Evolutionary conservation across 208 protist species (phyloP).

Genomic region (Crithidia acanthocephali): DNA sequence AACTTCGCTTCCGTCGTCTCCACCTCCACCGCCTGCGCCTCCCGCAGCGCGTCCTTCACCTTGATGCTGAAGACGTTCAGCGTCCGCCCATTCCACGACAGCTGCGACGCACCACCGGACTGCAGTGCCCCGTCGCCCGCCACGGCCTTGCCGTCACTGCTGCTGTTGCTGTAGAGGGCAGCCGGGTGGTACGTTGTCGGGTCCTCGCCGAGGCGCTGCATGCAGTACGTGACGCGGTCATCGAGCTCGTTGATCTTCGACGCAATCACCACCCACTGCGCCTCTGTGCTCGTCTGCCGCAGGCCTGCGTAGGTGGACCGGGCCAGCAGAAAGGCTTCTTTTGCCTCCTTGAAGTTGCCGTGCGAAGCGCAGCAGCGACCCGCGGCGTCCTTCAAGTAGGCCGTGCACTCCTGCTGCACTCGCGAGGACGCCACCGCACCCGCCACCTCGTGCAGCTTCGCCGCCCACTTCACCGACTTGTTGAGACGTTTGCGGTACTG

Average conservation of each 20-base stretch:
- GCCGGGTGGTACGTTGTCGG: slow-evolving; percentile 49
- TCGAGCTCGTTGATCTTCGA: slow-evolving; percentile 82
- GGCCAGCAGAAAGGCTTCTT: slow-evolving; percentile 52
- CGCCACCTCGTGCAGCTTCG: slow-evolving; percentile 58
- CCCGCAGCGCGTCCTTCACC: slow-evolving; percentile 85
- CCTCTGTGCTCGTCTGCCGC: slow-evolving; percentile 32
- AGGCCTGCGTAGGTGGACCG: slow-evolving; percentile 57
- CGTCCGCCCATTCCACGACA: slow-evolving; percentile 78
- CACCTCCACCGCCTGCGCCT: slow-evolving; percentile 59
- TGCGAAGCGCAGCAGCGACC: slow-evolving; percentile 60
- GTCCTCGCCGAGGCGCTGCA: slow-evolving; percentile 81
- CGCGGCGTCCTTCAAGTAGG: slow-evolving; percentile 64
- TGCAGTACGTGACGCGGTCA: slow-evolving; percentile 85
- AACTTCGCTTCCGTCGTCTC: slow-evolving; percentile 55
- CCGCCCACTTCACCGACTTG: slow-evolving; percentile 84
- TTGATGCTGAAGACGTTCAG: slow-evolving; percentile 72
- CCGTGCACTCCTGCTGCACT: slow-evolving; percentile 55
- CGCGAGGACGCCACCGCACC: slow-evolving; percentile 54
- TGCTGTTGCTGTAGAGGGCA: background rate
- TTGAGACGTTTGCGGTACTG: slow-evolving; percentile 88
- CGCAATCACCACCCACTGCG: slow-evolving; percentile 45
- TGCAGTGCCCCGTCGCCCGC: slow-evolving; percentile 9
- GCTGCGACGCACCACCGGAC: slow-evolving; percentile 32
- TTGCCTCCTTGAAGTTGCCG: slow-evolving; percentile 60
- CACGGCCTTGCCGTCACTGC: background rate